Conservation (phyloP, 495 filamentous ascomycete genomes). For the Penicillium cataractarum region DNA sequence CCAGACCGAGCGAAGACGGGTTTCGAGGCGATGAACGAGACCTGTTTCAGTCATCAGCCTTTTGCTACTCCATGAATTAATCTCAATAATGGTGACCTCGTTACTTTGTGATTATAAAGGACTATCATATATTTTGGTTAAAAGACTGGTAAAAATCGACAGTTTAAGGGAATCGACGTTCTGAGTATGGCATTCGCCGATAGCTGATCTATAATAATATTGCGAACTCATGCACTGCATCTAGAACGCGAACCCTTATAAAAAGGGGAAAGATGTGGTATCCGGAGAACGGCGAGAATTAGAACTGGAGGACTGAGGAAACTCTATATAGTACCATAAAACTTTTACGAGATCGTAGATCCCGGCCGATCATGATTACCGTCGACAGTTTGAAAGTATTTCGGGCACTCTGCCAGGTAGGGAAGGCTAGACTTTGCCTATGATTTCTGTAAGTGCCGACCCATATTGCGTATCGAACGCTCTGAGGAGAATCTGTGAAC, state of each 20-base stretch:
- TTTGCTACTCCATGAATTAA: neutral
- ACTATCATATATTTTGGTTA: neutral
- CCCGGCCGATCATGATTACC: constrained; percentile 7
- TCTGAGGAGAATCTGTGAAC: constrained; percentile 6
- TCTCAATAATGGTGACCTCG: neutral
- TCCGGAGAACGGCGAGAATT: constrained; percentile 4
- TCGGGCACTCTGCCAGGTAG: neutral
- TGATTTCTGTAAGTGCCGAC: constrained; percentile 3
- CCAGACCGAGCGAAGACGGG: constrained; percentile 1
- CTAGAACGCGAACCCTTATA: constrained; percentile 2
- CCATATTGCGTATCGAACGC: neutral
- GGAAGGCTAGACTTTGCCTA: constrained; percentile 5
- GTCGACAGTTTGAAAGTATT: constrained; percentile 3
- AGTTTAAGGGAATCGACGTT: constrained; percentile 4
- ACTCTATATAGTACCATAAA: neutral
- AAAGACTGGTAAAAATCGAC: constrained; percentile 2
- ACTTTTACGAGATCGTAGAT: constrained; percentile 6
- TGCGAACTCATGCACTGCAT: constrained; percentile 5
- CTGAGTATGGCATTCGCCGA: constrained; percentile 8
- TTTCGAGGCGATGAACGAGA: constrained; percentile 1
- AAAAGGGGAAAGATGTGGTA: constrained; percentile 2
- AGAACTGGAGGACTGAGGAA: constrained; percentile 3
- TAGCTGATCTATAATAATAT: constrained; percentile 3
- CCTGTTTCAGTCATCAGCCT: constrained; percentile 1
- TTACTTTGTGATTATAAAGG: constrained; percentile 3